phyloP scores from a whole-genome alignment of 108 stramenopile genomes.

The Nitzschia sp. region DNA sequence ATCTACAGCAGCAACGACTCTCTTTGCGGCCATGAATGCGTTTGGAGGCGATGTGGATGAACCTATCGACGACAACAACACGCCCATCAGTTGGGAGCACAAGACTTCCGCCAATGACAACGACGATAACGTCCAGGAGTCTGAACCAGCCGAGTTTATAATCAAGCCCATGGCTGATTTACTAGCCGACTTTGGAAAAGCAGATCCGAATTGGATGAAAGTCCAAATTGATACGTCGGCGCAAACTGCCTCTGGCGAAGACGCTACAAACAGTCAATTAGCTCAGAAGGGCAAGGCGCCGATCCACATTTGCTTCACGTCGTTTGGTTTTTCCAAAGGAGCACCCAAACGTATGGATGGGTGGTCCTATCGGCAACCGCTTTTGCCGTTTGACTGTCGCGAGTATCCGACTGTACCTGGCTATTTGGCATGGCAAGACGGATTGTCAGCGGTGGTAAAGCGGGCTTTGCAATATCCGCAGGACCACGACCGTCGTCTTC shows the following conservation, averaged over 20 bases:
- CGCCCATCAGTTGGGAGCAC: neutral
- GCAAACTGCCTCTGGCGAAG: neutral
- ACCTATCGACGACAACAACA: neutral
- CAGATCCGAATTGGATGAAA: conserved; percentile 72
- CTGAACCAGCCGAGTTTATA: neutral
- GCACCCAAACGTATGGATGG: conserved; percentile 62
- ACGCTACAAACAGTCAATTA: conserved; percentile 41
- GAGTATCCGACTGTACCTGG: conserved; percentile 56
- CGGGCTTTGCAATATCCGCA: conserved; percentile 33
- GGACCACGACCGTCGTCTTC: neutral
- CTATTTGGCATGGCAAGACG: conserved; percentile 64
- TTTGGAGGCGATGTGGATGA: neutral
- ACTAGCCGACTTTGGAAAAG: conserved; percentile 71
- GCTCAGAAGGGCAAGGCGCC: conserved; percentile 70
- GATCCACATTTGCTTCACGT: conserved; percentile 70
- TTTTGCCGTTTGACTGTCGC: conserved; percentile 60
- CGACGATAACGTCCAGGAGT: neutral
- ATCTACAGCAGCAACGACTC: conserved; percentile 32
- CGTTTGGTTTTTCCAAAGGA: conserved; percentile 79
- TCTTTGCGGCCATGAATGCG: conserved; percentile 24
- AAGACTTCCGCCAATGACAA: neutral
- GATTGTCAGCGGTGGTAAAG: conserved; percentile 69
- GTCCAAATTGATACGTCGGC: conserved; percentile 3
- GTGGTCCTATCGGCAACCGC: conserved; percentile 64
- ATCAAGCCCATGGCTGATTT: conserved; percentile 46